Percentiles rank a stretch among this genome's conserved stretches.
These are phyloP conservation scores for Cyberlindnera americana DNA, from an alignment of 805 yeast species.

Conservation along the genomic window DNA sequence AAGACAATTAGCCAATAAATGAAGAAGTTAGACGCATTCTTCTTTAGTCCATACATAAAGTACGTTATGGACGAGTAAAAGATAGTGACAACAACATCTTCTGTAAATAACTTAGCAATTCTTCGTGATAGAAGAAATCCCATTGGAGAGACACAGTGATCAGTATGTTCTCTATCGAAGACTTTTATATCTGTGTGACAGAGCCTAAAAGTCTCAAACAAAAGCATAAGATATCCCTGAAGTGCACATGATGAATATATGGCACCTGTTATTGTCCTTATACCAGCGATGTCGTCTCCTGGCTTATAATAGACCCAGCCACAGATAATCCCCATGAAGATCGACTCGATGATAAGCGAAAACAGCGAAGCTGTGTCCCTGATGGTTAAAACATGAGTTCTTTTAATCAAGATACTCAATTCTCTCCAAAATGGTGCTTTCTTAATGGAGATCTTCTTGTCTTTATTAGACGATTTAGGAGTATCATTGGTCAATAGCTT, in stretches of 20 bases:
- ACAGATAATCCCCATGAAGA: constrained; percentile 30
- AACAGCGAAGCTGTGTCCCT: constrained; percentile 43
- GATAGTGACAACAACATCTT: constrained; percentile 64
- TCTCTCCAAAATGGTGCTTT: constrained; percentile 44
- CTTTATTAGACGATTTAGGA: not conserved
- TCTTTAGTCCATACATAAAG: constrained; percentile 73
- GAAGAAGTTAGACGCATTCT: constrained; percentile 46
- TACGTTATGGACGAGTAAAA: constrained; percentile 60
- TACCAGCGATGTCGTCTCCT: constrained; percentile 52
- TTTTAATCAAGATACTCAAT: constrained; percentile 35
- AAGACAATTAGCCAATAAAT: constrained; percentile 57
- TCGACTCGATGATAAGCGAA: constrained; percentile 19
- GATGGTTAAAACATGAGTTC: constrained; percentile 39
- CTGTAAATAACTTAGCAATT: constrained; percentile 61
- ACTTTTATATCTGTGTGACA: constrained; percentile 52
- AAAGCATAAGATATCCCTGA: constrained; percentile 52
- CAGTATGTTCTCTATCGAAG: constrained; percentile 69
- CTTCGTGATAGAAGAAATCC: constrained; percentile 72
- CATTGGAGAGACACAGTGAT: constrained; percentile 58
- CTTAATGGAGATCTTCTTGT: constrained; percentile 2
- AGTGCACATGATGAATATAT: constrained; percentile 50
- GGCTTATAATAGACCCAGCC: constrained; percentile 82
- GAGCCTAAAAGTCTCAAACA: constrained; percentile 58
- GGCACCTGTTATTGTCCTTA: constrained; percentile 53
- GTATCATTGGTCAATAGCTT: not conserved